Base-by-base conservation (phyloP, 2,329 filamentous ascomycete species). In the Fonsecaea pedrosoi region DNA sequence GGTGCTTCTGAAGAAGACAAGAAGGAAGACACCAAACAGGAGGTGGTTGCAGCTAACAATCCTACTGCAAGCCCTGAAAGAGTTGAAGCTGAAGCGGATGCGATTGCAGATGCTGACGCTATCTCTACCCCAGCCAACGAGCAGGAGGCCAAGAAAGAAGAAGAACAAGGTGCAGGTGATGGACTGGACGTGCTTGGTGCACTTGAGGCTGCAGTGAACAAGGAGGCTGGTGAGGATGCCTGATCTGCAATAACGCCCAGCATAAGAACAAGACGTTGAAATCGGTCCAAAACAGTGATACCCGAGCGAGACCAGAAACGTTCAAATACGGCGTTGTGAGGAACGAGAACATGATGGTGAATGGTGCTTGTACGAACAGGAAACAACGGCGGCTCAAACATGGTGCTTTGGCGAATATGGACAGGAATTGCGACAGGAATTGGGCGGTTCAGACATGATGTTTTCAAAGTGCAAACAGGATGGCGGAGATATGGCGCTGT, bases 181-280 rank as follows among this genome's bases (percentile, higher is more conserved):
- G 65, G 65, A 10, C 12, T 70, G 34, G 68, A 70, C 48, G 58
- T 70, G 37, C 59, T 70, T n/a, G 65, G 68, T 45, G 65, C 55
- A 7, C 37, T 70, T 12, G 68, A 70, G 35, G 62, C 62, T 38
- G 68, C 68, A 9, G 54, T 70, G 34, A 62, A 65, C 38, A 65
- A 60, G 54, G 64, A 70, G 34, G 50, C 48, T 2, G 42, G 45
- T 18, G 45, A 61, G 45, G 42, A 34, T 34, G 45, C 18, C 45
- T 50, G 8, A 42, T 4, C 38, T 12, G 38, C 38, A 40, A 40
- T 4, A 13, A 13, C 8, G 4, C 38, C 12, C 38, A 13, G 38
- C 10, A 40, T 13, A 8, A 10, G 38, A 40, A 10, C 38, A 40
- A 10, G 9, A 40, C 38, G 10, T 10, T 13, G 38, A 13, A 40